These are phyloP conservation scores for Rhodotorula kratochvilovae DNA, from an alignment of 768 basidiomycete genomes.

Conservation along the genomic window DNA sequence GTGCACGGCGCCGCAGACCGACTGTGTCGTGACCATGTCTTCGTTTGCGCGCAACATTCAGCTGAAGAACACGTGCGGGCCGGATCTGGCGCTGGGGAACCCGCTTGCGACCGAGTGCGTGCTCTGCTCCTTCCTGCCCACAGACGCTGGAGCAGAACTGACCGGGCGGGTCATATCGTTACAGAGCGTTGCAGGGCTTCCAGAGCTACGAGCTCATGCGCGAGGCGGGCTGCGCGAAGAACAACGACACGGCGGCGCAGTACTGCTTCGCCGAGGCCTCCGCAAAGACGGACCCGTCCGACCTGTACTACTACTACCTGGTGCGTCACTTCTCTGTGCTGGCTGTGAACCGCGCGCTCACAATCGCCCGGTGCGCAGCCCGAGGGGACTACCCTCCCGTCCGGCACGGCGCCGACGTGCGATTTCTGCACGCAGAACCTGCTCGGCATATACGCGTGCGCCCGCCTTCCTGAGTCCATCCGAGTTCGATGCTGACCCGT, in stretches of 20 bases:
- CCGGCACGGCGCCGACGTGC: constrained; percentile 32
- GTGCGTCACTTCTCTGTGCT: background rate
- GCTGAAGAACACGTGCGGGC: constrained; percentile 55
- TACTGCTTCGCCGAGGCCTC: constrained; percentile 42
- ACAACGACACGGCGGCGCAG: constrained; percentile 53
- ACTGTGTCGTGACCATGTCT: constrained; percentile 64
- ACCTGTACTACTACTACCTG: constrained; percentile 40
- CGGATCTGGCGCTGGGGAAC: constrained; percentile 58
- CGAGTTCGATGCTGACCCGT: too few relatives aligned
- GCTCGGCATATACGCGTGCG: constrained; percentile 34
- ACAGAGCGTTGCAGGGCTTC: constrained; percentile 59
- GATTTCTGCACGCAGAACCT: constrained; percentile 29
- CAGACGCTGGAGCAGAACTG: background rate
- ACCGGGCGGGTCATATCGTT: background rate
- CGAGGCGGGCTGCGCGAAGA: constrained; percentile 58
- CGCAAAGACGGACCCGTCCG: constrained; percentile 8
- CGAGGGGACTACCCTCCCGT: constrained; percentile 36
- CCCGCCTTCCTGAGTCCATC: background rate
- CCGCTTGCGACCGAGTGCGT: constrained; percentile 51
- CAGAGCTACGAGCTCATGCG: constrained; percentile 63
- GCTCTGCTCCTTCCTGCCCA: too few relatives aligned
- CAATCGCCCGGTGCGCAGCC: background rate
- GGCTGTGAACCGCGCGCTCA: too few relatives aligned
- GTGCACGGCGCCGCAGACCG: constrained; percentile 60
- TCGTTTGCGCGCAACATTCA: constrained; percentile 55